Evolutionary conservation across 2,329 filamentous ascomycete species (phyloP).

Genomic region (Coniella lustricola): DNA sequence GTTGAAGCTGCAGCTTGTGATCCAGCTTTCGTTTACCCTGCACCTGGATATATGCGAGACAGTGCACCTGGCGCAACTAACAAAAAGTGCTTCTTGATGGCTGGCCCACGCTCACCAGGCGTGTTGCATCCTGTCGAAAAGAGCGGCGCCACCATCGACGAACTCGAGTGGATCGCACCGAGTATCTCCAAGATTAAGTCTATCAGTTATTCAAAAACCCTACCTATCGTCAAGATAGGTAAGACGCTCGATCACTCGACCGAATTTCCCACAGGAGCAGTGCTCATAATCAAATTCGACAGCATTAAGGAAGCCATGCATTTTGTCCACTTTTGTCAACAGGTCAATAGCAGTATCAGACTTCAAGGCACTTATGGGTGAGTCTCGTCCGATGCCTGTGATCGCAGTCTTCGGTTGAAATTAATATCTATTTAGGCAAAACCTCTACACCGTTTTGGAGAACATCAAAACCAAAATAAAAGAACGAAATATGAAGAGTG

Average conservation of each 20-base stretch:
- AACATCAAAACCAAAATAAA: background rate
- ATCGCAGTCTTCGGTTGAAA: too few species aligned
- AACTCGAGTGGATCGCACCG: conserved; percentile 11
- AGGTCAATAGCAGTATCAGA: background rate
- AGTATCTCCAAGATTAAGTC: background rate
- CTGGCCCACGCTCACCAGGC: background rate
- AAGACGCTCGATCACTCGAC: background rate
- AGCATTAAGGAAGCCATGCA: conserved; percentile 8
- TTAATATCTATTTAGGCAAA: background rate
- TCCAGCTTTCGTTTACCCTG: conserved; percentile 7
- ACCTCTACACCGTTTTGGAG: background rate
- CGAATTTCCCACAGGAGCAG: background rate
- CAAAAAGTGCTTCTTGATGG: background rate
- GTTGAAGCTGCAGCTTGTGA: conserved; percentile 9
- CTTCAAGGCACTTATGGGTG: background rate
- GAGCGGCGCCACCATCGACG: background rate
- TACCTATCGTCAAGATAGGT: background rate
- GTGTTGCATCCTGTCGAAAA: conserved; percentile 2
- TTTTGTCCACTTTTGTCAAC: background rate
- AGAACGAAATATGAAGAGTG: background rate
- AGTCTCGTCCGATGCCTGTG: background rate
- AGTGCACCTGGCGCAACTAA: background rate
- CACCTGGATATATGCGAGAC: background rate
- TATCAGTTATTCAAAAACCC: background rate
- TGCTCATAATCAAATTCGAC: conserved; percentile 2